phyloP scores from a whole-genome alignment of 306 rosid genomes.

The Spatholobus suberectus region DNA sequence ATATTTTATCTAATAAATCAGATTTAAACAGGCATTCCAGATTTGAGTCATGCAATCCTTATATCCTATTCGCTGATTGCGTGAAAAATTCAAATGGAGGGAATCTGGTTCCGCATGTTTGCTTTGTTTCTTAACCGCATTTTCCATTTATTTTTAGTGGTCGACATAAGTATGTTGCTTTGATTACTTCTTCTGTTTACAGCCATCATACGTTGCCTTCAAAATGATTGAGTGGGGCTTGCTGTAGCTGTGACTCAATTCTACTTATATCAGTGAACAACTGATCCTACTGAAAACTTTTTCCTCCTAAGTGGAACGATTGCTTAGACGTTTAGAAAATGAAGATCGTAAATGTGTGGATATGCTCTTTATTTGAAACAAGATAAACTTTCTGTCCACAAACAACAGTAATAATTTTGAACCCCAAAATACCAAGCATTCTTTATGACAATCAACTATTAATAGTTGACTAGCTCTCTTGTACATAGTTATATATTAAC shows the following conservation, averaged over 20 bases:
- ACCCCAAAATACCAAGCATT: neutral
- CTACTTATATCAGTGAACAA: neutral
- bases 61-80: no score
- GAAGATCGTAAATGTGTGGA: neutral
- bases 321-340: neutral
- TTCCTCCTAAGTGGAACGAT: neutral
- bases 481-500: neutral
- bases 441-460: neutral
- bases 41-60: neutral
- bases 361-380: neutral
- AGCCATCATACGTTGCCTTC: conserved; percentile 6
- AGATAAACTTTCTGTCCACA: neutral
- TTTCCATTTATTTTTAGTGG: neutral
- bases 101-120: neutral
- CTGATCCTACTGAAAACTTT: neutral
- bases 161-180: neutral
- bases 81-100: neutral
- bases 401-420: neutral
- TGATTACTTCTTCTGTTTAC: neutral
- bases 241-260: neutral
- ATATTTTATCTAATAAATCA: neutral
- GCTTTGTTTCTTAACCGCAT: neutral
- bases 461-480: neutral
- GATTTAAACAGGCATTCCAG: neutral
- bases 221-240: conserved; percentile 32